A percentile compares a stretch with the other conserved stretches of the same genome.
Evolutionary conservation across 148 eudicot genomes (phyloP).

Genomic region (Rhododendron williamsianum): DNA sequence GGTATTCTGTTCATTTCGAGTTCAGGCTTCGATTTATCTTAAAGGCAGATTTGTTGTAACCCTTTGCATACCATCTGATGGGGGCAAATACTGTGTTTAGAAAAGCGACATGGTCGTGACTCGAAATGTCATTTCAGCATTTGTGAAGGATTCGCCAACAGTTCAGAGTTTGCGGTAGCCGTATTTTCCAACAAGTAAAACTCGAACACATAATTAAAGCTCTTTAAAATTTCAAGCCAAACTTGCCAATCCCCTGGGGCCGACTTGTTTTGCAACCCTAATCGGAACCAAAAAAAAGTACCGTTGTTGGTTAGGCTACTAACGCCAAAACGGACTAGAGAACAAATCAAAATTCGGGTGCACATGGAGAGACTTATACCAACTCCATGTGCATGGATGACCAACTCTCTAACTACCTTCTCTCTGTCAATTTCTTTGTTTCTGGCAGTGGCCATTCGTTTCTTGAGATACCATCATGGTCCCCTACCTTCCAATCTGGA

Average conservation of each 20-base stretch:
- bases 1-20: too few species aligned
- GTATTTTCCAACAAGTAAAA: neutral
- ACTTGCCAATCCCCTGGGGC: neutral
- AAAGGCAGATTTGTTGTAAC: too few species aligned
- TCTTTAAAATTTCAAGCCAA: neutral
- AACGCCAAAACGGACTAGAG: neutral
- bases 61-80: too few species aligned
- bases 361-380: neutral
- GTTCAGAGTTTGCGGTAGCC: too few species aligned
- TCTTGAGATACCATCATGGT: conserved; percentile 2
- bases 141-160: too few species aligned
- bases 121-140: too few species aligned
- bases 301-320: neutral
- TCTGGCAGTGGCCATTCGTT: neutral
- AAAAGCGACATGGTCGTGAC: too few species aligned
- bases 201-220: neutral
- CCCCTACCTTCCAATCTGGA: neutral
- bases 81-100: too few species aligned
- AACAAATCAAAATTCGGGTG: neutral
- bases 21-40: too few species aligned
- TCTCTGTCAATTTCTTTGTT: neutral
- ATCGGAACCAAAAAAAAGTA: neutral
- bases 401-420: neutral
- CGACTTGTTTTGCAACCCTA: neutral
- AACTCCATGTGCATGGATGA: conserved; percentile 17